Conservation (phyloP, 495 filamentous ascomycete genomes). For the Penicillium angulare region DNA sequence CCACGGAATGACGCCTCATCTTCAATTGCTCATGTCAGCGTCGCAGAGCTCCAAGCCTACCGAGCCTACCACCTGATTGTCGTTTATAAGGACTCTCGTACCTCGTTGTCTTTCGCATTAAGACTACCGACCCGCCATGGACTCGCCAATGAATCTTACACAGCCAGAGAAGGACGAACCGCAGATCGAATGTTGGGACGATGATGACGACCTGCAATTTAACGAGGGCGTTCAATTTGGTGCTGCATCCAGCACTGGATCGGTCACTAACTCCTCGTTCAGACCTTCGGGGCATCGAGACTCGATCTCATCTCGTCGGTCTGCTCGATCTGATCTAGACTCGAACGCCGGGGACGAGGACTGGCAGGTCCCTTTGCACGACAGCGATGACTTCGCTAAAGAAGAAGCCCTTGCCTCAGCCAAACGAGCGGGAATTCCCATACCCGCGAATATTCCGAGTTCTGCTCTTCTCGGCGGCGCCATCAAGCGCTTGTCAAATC, state of each 20-base stretch:
- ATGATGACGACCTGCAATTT: constrained; percentile 76
- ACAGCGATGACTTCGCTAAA: constrained; percentile 75
- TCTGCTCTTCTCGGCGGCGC: constrained; percentile 93
- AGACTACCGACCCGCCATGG: too few species aligned
- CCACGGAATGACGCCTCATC: constrained; percentile 38
- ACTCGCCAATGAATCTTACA: constrained; percentile 55
- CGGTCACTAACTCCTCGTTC: constrained; percentile 47
- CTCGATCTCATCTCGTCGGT: constrained; percentile 73
- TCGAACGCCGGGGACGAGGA: constrained; percentile 77
- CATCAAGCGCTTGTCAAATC: constrained; percentile 85
- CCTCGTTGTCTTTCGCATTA: too few species aligned
- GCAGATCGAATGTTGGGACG: constrained; percentile 82
- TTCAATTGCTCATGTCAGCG: constrained; percentile 19
- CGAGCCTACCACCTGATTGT: constrained; percentile 20
- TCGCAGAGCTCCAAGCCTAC: constrained; percentile 24
- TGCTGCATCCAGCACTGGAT: constrained; percentile 59
- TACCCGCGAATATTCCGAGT: constrained; percentile 84
- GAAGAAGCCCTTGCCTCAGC: constrained; percentile 83
- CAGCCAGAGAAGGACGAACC: constrained; percentile 55
- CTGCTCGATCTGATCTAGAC: constrained; percentile 76
- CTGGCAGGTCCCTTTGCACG: constrained; percentile 74
- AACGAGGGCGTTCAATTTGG: constrained; percentile 68
- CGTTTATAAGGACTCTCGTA: not conserved
- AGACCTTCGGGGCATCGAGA: constrained; percentile 61
- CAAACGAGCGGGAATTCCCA: constrained; percentile 84